Evolutionary conservation across 164 flowering plant genomes (phyloP).

Genomic region (Dillenia turbinata): DNA sequence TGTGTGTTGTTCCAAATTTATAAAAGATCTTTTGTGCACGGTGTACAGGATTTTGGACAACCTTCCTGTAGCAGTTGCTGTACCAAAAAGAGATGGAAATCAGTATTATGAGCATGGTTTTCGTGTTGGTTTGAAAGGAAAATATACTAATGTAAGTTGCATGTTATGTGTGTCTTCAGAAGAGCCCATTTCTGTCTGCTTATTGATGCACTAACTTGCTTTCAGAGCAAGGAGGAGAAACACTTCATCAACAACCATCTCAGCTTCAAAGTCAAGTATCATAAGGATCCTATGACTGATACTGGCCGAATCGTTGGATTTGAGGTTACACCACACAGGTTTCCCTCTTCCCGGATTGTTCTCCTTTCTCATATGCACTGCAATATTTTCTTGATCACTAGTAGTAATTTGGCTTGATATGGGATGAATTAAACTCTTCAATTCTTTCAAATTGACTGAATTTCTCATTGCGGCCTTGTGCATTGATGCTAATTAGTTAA

Average conservation of each 20-base stretch:
- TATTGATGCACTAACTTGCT: conserved; percentile 2
- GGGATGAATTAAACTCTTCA: no score
- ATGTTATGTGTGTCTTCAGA: not conserved
- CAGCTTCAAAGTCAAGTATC: conserved; percentile 62
- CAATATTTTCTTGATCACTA: no score
- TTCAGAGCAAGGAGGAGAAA: conserved; percentile 54
- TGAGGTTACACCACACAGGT: conserved; percentile 62
- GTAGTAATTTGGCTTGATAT: no score
- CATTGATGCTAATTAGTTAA: no score
- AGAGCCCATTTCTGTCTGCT: not conserved
- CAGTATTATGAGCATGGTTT: conserved; percentile 84
- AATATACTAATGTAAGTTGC: conserved; percentile 42
- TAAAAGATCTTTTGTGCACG: not conserved
- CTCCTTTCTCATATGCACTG: not conserved
- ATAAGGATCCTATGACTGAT: conserved; percentile 47
- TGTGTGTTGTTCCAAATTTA: not conserved
- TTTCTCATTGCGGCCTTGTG: no score
- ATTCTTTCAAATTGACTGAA: no score
- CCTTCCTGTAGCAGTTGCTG: conserved; percentile 89
- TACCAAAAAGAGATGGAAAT: conserved; percentile 75
- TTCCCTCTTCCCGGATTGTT: not conserved
- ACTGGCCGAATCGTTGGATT: conserved; percentile 64
- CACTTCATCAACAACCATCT: conserved; percentile 58
- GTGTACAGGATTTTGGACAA: conserved; percentile 63
- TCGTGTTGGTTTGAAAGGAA: conserved; percentile 72